Evolutionary conservation across 768 basidiomycete genomes (phyloP).

Genomic region (Clavaria fumosa): DNA sequence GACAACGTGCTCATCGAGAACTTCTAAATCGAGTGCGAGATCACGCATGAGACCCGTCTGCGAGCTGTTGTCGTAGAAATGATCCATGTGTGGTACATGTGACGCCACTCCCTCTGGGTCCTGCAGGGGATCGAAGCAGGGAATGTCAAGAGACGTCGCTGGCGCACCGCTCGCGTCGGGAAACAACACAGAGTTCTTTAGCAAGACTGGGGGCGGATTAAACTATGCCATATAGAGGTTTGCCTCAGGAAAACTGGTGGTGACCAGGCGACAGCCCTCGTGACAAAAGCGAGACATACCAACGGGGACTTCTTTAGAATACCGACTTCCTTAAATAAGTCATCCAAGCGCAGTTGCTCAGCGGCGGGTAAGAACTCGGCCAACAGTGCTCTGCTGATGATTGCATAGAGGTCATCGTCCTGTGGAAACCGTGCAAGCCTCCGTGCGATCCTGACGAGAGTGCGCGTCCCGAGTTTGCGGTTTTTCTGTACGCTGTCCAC

Average conservation of each 20-base stretch:
- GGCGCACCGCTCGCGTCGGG: constrained; percentile 25
- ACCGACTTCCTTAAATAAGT: constrained; percentile 33
- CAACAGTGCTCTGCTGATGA: constrained; percentile 35
- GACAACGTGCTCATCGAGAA: constrained; percentile 48
- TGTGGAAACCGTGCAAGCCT: constrained; percentile 31
- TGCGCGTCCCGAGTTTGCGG: constrained; percentile 45
- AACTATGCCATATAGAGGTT: constrained; percentile 26
- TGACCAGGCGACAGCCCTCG: no score
- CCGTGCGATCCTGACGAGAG: constrained; percentile 38
- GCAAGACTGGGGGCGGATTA: constrained; percentile 30
- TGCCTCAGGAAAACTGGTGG: no score
- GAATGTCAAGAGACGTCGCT: constrained; percentile 22
- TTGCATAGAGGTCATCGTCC: constrained; percentile 28
- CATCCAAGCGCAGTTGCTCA: constrained; percentile 38
- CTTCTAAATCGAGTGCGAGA: constrained; percentile 44
- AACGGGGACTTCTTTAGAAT: constrained; percentile 30
- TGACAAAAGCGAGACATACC: no score
- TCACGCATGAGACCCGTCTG: constrained; percentile 56
- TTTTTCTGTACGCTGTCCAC: constrained; percentile 43
- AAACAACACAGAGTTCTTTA: constrained; percentile 28
- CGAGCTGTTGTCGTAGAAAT: constrained; percentile 55
- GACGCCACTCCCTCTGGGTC: constrained; percentile 41
- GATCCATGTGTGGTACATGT: constrained; percentile 51
- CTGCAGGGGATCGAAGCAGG: constrained; percentile 30
- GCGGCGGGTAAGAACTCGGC: constrained; percentile 46